Percentiles rank a stretch among this genome's conserved stretches.
Conservation (phyloP, 2,329 filamentous ascomycete species). For the Coniochaeta sp. region DNA sequence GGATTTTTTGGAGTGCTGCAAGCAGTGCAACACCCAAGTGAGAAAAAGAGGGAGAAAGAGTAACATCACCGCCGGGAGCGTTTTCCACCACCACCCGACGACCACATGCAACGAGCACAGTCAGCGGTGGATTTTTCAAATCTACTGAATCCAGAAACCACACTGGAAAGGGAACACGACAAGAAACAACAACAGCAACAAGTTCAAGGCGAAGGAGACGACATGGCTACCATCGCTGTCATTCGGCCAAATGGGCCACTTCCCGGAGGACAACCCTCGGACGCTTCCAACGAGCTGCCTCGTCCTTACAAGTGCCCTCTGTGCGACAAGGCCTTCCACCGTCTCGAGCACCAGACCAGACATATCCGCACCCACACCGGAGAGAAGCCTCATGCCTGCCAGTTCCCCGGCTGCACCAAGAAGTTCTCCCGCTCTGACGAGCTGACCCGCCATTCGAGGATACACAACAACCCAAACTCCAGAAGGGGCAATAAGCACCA, state of each 20-base stretch:
- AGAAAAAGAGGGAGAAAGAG: not conserved
- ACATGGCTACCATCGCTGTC: slow-evolving; percentile 37
- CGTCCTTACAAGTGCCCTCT: slow-evolving; percentile 97
- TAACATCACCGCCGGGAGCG: slow-evolving; percentile 1
- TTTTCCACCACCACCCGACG: slow-evolving; percentile 12
- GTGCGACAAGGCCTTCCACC: slow-evolving; percentile 98
- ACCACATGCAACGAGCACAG: slow-evolving; percentile 70
- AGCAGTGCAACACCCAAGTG: not conserved
- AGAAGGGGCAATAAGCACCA: slow-evolving; percentile 77
- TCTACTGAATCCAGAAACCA: slow-evolving; percentile 60
- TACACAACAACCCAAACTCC: slow-evolving; percentile 98
- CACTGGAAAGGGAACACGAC: slow-evolving; percentile 9
- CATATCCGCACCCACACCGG: slow-evolving; percentile 97
- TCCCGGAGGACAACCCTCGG: slow-evolving; percentile 52
- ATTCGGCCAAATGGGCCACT: slow-evolving; percentile 57
- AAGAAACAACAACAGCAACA: slow-evolving; percentile 15
- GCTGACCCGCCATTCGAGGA: slow-evolving; percentile 91
- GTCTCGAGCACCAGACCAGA: slow-evolving; percentile 82
- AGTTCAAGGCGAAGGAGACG: slow-evolving; percentile 22
- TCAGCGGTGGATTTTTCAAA: slow-evolving; percentile 70
- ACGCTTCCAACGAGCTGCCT: slow-evolving; percentile 67
- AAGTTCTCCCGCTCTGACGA: slow-evolving; percentile 96
- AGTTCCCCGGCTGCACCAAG: slow-evolving; percentile 92
- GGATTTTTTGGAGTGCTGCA: not conserved
- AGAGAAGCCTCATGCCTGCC: slow-evolving; percentile 95